Base-by-base conservation (phyloP, 2,329 filamentous ascomycete genomes). In the Botryotinia narcissicola region DNA sequence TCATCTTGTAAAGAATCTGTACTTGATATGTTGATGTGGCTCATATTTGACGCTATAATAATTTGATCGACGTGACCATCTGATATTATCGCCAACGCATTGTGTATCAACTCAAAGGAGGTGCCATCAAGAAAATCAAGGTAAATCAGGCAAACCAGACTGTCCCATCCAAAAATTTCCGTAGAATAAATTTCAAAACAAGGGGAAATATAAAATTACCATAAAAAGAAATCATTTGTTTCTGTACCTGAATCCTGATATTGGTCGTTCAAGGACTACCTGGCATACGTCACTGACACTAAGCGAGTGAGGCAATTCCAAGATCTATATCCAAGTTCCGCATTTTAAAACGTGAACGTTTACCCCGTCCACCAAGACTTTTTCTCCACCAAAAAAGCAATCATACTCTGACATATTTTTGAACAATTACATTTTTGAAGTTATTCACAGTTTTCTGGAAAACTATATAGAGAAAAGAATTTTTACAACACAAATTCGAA, bases 261-360 rank as follows among this genome's bases (percentile, higher is more conserved):
- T 54, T 3, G 18, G 35, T 54, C 7, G 32, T 67, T n/a, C 64
- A 54, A 40, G 8, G 64, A 54, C 46, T 54, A 46, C 9, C 62
- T 25, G 40, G 20, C 64, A 51, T 68, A 68, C 64, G 64, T 68
- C 64, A 68, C 64, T 42, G 35, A 29, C 12, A 9, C 3, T 68
- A 57, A 68, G 64, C 64, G 64, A 68, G 32, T 48, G 64, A 68
- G 32, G 64, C 35, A 54, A 42, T 68, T 68, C 32, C 64, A 68
- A 68, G 64, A 54, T 68, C 22, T 57, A 57, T 29, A n/a, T 40
- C 46, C 25, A 42, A 48, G 46, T 68, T 42, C 51, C 64, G 22
- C 64, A 67, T 54, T 35, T 67, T 48, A 54, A 68, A 68, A 57
- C 51, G 48, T 10, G 25, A 54, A 68, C 54, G 35, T 10, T 6